Evolutionary conservation across 345 rosid species (phyloP).

Genomic region (Balakata baccata): DNA sequence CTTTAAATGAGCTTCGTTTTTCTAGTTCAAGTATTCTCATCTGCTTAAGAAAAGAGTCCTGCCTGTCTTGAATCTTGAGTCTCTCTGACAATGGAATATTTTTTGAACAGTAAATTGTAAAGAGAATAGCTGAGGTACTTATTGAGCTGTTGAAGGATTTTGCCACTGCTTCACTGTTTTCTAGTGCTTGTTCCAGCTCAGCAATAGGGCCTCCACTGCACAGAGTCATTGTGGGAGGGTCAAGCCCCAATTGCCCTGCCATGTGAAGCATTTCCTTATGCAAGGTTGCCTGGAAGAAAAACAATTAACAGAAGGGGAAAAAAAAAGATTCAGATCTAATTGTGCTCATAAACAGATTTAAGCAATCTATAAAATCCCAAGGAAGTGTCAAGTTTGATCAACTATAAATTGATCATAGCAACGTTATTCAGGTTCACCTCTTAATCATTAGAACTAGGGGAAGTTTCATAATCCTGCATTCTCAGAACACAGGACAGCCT

Average conservation of each 20-base stretch:
- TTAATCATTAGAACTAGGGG: not conserved
- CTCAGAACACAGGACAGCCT: not conserved
- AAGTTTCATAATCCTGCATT: not conserved
- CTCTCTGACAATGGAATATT: conserved; percentile 53
- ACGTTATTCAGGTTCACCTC: not conserved
- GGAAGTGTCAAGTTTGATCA: not conserved
- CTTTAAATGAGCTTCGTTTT: conserved; percentile 21
- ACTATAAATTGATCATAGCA: not conserved
- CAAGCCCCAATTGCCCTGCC: conserved; percentile 98
- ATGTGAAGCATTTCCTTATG: conserved; percentile 74
- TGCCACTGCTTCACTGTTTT: conserved; percentile 92
- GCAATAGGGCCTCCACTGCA: conserved; percentile 53
- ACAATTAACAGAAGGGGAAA: not conserved
- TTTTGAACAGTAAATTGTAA: conserved; percentile 68
- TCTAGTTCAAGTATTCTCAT: conserved; percentile 39
- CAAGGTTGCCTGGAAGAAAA: conserved; percentile 72
- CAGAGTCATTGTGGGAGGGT: conserved; percentile 81
- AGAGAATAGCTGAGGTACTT: conserved; percentile 58
- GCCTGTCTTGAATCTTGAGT: conserved; percentile 56
- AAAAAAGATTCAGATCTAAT: not conserved
- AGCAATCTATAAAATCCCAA: not conserved
- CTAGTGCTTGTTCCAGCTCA: conserved; percentile 76
- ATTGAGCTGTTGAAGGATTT: conserved; percentile 66
- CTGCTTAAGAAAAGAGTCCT: conserved; percentile 42
- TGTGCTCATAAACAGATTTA: not conserved